Conservation (phyloP, 2,329 filamentous ascomycete genomes). For the Metarhizium humberi region DNA sequence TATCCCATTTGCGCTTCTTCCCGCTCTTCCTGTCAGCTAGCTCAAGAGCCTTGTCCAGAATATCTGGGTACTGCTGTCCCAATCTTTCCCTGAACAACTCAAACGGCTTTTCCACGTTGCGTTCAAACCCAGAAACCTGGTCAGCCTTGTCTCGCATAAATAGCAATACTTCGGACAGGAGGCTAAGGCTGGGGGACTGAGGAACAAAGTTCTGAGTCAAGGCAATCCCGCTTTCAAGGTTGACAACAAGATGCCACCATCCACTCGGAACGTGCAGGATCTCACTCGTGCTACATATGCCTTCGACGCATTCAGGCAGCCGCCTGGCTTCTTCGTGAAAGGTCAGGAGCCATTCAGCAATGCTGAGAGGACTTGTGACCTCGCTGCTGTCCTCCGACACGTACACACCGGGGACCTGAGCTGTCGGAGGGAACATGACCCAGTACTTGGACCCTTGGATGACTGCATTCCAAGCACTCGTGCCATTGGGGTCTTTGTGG, state of each 20-base stretch:
- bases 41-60: slow-evolving; percentile 56
- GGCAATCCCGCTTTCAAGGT: slow-evolving; percentile 74
- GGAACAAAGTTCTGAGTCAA: slow-evolving; percentile 96
- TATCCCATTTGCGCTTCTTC: slow-evolving; percentile 82
- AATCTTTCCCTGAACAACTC: slow-evolving; percentile 65
- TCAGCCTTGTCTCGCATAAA: slow-evolving; percentile 77
- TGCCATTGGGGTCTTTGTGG: slow-evolving; percentile 71
- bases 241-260: slow-evolving; percentile 96
- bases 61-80: slow-evolving; percentile 49
- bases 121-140: slow-evolving; percentile 79
- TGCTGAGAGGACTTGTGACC: slow-evolving; percentile 86
- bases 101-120: slow-evolving; percentile 63
- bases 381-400: slow-evolving; percentile 85
- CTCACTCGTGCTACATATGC: slow-evolving; percentile 75
- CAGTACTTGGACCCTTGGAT: slow-evolving; percentile 89
- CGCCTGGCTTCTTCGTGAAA: slow-evolving; percentile 78
- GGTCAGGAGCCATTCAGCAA: slow-evolving; percentile 89
- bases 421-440: slow-evolving; percentile 89
- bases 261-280: slow-evolving; percentile 87
- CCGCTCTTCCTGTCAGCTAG: slow-evolving; percentile 54
- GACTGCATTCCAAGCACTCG: slow-evolving; percentile 89
- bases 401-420: slow-evolving; percentile 77
- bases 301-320: slow-evolving; percentile 72
- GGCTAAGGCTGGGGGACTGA: slow-evolving; percentile 37
- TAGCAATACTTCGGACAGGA: slow-evolving; percentile 64